These are phyloP conservation scores for Fraxinus sp. DNA, from an alignment of 305 asterid species.

Conservation along the genomic window DNA sequence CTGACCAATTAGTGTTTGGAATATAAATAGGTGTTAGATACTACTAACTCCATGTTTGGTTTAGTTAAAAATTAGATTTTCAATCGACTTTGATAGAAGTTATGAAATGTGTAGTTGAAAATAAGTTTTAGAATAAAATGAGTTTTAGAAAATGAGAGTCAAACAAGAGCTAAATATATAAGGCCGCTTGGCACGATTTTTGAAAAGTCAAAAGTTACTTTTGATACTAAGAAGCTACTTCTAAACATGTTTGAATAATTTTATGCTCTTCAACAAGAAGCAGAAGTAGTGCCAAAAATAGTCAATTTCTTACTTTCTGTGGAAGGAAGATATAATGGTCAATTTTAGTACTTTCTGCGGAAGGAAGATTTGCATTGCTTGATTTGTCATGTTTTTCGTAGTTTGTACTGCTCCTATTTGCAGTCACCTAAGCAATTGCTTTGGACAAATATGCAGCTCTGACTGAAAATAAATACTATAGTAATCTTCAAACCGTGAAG, in stretches of 20 bases:
- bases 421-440: slow-evolving; percentile 1
- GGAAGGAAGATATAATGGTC: not conserved
- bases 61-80: not conserved
- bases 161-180: not conserved
- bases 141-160: not conserved
- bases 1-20: not conserved
- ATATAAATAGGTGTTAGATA: not conserved
- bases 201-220: not conserved
- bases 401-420: not conserved
- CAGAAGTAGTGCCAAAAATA: not conserved
- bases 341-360: not conserved
- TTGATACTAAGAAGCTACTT: not conserved
- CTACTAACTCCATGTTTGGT: not conserved
- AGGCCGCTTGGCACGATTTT: not conserved
- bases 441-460: slow-evolving; percentile 43
- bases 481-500: slow-evolving; percentile 40
- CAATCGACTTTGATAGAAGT: not conserved
- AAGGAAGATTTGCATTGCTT: not conserved
- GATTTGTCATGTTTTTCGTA: not conserved
- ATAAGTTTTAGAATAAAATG: not conserved
- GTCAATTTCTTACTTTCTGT: not conserved
- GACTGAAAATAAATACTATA: slow-evolving; percentile 39
- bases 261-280: not conserved
- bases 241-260: not conserved
- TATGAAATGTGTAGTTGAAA: not conserved